phyloP scores from a whole-genome alignment of 2,329 filamentous ascomycete genomes.

The Escovopsis weberi region DNA sequence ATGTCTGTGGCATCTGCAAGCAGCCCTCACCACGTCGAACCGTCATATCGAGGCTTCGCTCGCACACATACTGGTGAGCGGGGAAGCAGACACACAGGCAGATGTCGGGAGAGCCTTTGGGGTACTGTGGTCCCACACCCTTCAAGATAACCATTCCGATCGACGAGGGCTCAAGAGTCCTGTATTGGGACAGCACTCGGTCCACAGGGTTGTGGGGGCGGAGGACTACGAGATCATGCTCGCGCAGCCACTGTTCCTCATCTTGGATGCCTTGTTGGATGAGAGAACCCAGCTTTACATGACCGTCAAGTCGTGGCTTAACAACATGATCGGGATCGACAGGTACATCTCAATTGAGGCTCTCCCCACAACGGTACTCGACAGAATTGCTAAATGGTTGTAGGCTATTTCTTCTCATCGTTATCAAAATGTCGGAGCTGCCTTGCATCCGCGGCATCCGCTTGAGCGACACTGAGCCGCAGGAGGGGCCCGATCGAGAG shows the following conservation, averaged over 20 bases:
- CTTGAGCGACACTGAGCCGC: slow-evolving; percentile 5
- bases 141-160: slow-evolving; percentile 44
- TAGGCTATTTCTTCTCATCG: slow-evolving; percentile 47
- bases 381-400: slow-evolving; percentile 1
- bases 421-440: slow-evolving; percentile 41
- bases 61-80: slow-evolving; percentile 48
- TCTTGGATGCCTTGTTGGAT: slow-evolving; percentile 64
- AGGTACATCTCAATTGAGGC: slow-evolving; percentile 27
- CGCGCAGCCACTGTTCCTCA: slow-evolving; percentile 63
- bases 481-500: slow-evolving; percentile 4
- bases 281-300: slow-evolving; percentile 61
- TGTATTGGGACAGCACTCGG: slow-evolving; percentile 17
- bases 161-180: slow-evolving; percentile 34
- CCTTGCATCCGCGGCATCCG: slow-evolving; percentile 28
- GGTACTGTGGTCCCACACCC: slow-evolving; percentile 69
- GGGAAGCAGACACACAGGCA: slow-evolving; percentile 24
- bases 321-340: slow-evolving; percentile 47
- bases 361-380: neutral
- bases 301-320: slow-evolving; percentile 69
- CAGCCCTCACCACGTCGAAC: slow-evolving; percentile 48
- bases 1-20: slow-evolving; percentile 74
- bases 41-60: slow-evolving; percentile 72
- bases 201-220: slow-evolving; percentile 34
- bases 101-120: slow-evolving; percentile 57
- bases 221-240: slow-evolving; percentile 61